Evolutionary conservation across 139 green algal genomes (phyloP).

Genomic region (Micractinium conductrix): DNA sequence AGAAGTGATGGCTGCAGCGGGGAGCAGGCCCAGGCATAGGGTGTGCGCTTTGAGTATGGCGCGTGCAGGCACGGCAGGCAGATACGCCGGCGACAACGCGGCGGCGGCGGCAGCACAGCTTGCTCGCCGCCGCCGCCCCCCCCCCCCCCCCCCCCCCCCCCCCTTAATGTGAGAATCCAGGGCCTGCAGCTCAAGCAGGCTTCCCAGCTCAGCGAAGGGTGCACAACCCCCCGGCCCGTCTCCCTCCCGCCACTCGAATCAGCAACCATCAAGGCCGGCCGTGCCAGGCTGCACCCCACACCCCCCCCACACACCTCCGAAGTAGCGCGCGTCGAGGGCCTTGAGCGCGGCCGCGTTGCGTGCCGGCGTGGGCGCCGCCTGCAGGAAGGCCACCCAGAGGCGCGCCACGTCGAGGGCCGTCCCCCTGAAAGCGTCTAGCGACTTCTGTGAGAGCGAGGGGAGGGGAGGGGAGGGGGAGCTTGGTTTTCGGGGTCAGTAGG

Average conservation of each 20-base stretch:
- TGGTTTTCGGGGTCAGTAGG: no score
- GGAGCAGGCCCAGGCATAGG: neutral
- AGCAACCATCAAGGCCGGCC: neutral
- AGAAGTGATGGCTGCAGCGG: neutral
- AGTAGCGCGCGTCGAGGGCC: neutral
- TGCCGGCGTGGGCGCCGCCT: neutral
- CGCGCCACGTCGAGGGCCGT: neutral
- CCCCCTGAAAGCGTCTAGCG: neutral
- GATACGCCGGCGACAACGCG: no score
- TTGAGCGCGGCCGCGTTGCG: neutral
- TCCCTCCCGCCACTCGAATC: no score
- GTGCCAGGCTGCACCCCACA: neutral
- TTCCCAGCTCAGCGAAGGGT: no score
- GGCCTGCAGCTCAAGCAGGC: no score
- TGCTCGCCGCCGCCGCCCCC: no score
- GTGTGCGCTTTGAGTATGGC: no score
- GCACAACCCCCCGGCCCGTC: neutral
- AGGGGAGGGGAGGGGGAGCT: no score
- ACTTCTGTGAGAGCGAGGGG: neutral
- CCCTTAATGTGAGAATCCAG: no score
- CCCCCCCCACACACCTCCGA: neutral
- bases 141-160: no score
- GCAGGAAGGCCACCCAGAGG: conserved; percentile 12
- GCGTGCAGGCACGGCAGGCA: neutral
- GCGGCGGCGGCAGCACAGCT: no score